These are phyloP conservation scores for Phytophthora ohioensis DNA, from an alignment of 352 stramenopile genomes.

Conservation along the genomic window DNA sequence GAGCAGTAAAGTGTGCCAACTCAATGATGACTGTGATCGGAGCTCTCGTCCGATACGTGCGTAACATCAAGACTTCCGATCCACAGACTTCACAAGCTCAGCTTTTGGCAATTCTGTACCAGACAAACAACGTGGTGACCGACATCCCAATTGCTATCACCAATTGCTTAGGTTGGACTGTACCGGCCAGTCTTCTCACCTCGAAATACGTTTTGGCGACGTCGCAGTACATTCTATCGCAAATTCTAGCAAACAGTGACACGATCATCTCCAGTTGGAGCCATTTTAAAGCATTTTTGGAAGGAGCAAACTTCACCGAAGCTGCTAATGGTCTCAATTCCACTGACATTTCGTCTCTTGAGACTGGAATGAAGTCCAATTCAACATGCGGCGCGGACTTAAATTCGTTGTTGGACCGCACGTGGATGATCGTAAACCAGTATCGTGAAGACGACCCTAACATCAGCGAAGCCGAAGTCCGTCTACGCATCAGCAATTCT, in stretches of 20 bases:
- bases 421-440: constrained; percentile 40
- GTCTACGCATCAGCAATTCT: constrained; percentile 46
- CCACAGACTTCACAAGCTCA: constrained; percentile 20
- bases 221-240: constrained; percentile 27
- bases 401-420: constrained; percentile 47
- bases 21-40: constrained; percentile 22
- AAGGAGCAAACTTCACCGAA: constrained; percentile 19
- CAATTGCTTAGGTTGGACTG: constrained; percentile 10
- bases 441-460: constrained; percentile 34
- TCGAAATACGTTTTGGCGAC: constrained; percentile 21
- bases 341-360: constrained; percentile 32
- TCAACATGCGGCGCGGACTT: constrained; percentile 48
- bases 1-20: constrained; percentile 20
- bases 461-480: constrained; percentile 43
- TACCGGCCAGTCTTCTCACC: constrained; percentile 1
- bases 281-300: constrained; percentile 19
- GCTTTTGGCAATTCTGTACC: constrained; percentile 20
- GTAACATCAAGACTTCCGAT: constrained; percentile 19
- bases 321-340: constrained; percentile 22
- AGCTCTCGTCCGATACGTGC: constrained; percentile 25
- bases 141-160: constrained; percentile 25
- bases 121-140: constrained; percentile 25
- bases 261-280: constrained; percentile 26
- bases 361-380: constrained; percentile 36
- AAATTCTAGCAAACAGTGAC: constrained; percentile 17